Percentiles rank a stretch among this genome's conserved stretches.
Evolutionary conservation across 2,329 filamentous ascomycete genomes (phyloP).

Genomic region (Penicillium digitatum): DNA sequence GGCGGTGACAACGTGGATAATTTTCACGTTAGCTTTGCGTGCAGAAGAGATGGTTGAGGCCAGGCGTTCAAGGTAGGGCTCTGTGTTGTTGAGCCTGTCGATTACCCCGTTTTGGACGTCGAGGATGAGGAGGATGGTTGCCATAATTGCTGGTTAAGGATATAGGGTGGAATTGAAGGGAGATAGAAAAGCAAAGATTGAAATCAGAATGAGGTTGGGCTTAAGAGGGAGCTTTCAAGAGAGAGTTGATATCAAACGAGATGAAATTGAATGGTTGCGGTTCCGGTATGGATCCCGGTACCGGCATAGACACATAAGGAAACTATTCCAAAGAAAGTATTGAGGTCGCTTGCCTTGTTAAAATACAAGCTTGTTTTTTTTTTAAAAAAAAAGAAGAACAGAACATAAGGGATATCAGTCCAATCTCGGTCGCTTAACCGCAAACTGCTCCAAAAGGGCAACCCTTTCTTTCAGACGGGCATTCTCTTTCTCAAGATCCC

Average conservation of each 20-base stretch:
- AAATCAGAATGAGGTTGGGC: too few relatives aligned
- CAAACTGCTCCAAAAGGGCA: background rate
- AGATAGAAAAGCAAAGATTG: background rate
- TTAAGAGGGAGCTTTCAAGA: background rate
- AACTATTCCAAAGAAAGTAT: too few relatives aligned
- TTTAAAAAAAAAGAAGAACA: too few relatives aligned
- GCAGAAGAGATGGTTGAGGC: constrained; percentile 20
- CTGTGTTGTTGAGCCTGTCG: constrained; percentile 16
- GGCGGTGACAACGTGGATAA: constrained; percentile 34
- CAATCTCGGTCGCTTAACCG: background rate
- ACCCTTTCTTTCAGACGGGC: background rate
- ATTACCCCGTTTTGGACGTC: constrained; percentile 36
- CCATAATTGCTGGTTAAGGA: background rate
- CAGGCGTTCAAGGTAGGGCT: constrained; percentile 27
- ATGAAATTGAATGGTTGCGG: background rate
- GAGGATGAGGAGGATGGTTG: constrained; percentile 35
- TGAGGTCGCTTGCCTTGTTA: too few relatives aligned
- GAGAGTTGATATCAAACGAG: background rate
- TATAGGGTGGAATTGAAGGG: background rate
- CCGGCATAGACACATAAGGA: background rate
- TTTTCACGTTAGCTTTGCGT: constrained; percentile 24
- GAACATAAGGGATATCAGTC: background rate
- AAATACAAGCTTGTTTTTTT: too few relatives aligned
- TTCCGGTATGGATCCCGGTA: constrained; percentile 5
- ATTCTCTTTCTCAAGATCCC: background rate